These are phyloP conservation scores for Eruca vesicaria DNA, from an alignment of 441 rosid species.

Conservation along the genomic window DNA sequence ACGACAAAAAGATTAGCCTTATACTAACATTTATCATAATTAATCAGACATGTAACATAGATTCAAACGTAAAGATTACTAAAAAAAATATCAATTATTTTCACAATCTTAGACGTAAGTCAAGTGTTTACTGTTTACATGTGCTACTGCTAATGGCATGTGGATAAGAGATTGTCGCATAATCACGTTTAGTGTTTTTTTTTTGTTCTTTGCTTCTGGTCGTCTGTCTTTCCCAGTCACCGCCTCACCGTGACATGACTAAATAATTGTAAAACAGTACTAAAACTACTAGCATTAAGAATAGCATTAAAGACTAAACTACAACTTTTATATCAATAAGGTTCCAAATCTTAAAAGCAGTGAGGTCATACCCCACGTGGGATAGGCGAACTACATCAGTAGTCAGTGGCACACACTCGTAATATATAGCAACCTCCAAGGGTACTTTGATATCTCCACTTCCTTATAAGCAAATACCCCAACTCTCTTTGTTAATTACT, in stretches of 20 bases:
- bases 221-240: constrained; percentile 14
- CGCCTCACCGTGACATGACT: constrained; percentile 27
- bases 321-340: neutral
- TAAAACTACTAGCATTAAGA: too few relatives aligned
- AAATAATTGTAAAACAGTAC: neutral
- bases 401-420: constrained; percentile 20
- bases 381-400: constrained; percentile 6
- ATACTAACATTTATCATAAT: neutral
- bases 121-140: neutral
- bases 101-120: constrained; percentile 1
- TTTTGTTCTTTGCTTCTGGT: neutral
- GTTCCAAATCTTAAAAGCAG: constrained; percentile 27
- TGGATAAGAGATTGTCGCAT: constrained; percentile 1
- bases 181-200: neutral
- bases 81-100: neutral
- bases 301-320: neutral
- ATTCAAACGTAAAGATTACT: neutral
- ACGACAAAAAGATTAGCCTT: neutral
- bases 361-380: constrained; percentile 33
- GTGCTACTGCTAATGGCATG: constrained; percentile 15
- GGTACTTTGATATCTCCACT: neutral
- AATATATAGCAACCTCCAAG: constrained; percentile 18
- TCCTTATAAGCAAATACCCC: constrained; percentile 52
- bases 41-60: neutral
- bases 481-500: constrained; percentile 3